These are phyloP conservation scores for Penicillium fuscoglaucum DNA, from an alignment of 2,329 filamentous ascomycete genomes.

Conservation along the genomic window DNA sequence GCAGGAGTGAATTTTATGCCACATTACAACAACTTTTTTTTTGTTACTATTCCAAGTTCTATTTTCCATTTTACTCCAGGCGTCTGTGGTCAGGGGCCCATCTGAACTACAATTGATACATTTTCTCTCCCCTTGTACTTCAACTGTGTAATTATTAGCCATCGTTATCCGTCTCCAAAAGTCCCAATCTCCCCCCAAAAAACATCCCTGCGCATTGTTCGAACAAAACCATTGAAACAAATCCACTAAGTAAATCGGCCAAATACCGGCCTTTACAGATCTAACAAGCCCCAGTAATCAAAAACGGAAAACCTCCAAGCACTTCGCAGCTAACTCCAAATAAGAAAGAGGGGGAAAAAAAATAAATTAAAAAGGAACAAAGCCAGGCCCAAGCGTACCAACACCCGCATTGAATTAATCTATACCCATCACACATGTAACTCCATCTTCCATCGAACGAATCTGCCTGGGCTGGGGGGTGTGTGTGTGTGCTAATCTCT, in stretches of 20 bases:
- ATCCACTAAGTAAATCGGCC: not conserved
- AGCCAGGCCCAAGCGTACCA: not conserved
- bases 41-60: constrained; percentile 15
- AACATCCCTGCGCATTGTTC: not conserved
- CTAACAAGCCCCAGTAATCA: not conserved
- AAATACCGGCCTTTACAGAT: not conserved
- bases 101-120: constrained; percentile 10
- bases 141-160: constrained; percentile 3
- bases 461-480: not conserved
- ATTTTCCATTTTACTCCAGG: constrained; percentile 16
- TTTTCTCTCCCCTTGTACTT: not conserved
- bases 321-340: not conserved
- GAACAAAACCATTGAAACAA: not conserved
- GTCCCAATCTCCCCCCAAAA: not conserved
- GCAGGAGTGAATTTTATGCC: constrained; percentile 31
- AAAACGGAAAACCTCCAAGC: not conserved
- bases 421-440: not conserved
- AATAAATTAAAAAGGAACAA: constrained; percentile 2
- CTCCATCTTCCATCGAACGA: not conserved
- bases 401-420: not conserved
- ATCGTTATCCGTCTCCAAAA: not conserved
- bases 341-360: not conserved
- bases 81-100: constrained; percentile 12
- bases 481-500: not conserved
- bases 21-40: constrained; percentile 7